Base-by-base conservation (phyloP, 1,139 yeast genomes). In the Blastobotrys buckinghamii region DNA sequence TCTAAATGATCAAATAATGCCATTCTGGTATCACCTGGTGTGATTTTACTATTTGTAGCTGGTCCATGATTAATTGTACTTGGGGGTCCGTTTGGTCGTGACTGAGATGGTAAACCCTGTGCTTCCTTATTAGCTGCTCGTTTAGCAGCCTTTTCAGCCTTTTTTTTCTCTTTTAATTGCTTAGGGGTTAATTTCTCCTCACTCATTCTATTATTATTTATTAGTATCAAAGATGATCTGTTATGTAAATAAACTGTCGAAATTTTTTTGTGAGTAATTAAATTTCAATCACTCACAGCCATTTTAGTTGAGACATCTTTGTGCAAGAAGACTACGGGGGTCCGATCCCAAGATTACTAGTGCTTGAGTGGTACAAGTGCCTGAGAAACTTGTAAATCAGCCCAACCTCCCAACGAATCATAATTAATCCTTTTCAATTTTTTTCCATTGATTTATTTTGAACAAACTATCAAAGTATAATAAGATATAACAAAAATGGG, bases 71-170 rank as follows among this genome's bases (percentile, higher is more conserved):
- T 13, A 15, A 40, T 9, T 9, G 33, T 16, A 2, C 17, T 6
- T 24, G 48, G 33, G 6, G 44, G 20, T 8, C 43, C 45, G 2
- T 26, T 39, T n/a, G 44, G 40, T 20, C 33, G 29, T 16, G 46
- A 16, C 10, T 36, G 41, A 15, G 48, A 39, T 30, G 47, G 48
- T 20, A 44, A 47, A 9, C 48, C 50, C 17, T 45, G 52, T 16
- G 50, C 69, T 54, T 68, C 50, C 27, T 44, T 81, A 55, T 79
- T 75, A 2, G 78, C 82, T 6, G 90, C 90, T 65, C 97, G 74
- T 65, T 87, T 86, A 42, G 92, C 95, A 6, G 95, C 92, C 67
- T 90, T 90, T 61, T 89, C 96, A 60, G 81, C 79, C 73, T 89
- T 88, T 65, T 88, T 87, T 65, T 82, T 70, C 59, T 89, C 96